Evolutionary conservation across 352 stramenopile genomes (phyloP).

Genomic region (Vaucheria bursata): DNA sequence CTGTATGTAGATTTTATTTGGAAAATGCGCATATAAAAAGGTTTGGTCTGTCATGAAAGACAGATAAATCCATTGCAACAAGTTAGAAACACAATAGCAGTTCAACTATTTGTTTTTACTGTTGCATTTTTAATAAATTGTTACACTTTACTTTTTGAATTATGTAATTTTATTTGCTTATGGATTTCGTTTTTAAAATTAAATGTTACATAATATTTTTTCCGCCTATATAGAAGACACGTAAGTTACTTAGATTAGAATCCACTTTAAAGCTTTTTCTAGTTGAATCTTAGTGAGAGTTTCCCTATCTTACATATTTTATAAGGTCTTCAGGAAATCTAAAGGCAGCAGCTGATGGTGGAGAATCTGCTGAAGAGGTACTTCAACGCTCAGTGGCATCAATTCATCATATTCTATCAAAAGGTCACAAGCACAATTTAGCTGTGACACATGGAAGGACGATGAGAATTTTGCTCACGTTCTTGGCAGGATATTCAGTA

Average conservation of each 20-base stretch:
- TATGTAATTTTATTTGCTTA: background rate
- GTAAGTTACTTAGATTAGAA: background rate
- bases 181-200: background rate
- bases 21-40: too few species aligned
- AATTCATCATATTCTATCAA: background rate
- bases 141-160: background rate
- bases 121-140: background rate
- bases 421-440: background rate
- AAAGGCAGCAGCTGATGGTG: background rate
- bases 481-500: background rate
- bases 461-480: background rate
- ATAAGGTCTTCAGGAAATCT: background rate
- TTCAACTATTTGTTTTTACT: too few species aligned
- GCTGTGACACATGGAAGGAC: background rate
- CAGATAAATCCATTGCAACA: too few species aligned
- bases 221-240: background rate
- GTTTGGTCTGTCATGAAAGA: too few species aligned
- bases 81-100: too few species aligned
- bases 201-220: background rate
- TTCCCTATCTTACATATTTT: background rate
- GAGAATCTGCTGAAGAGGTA: background rate
- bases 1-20: too few species aligned
- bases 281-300: background rate
- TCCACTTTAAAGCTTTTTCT: background rate
- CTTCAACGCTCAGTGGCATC: background rate